phyloP scores from a whole-genome alignment of 257 asterid genomes.

The Lavandula angustifolia region DNA sequence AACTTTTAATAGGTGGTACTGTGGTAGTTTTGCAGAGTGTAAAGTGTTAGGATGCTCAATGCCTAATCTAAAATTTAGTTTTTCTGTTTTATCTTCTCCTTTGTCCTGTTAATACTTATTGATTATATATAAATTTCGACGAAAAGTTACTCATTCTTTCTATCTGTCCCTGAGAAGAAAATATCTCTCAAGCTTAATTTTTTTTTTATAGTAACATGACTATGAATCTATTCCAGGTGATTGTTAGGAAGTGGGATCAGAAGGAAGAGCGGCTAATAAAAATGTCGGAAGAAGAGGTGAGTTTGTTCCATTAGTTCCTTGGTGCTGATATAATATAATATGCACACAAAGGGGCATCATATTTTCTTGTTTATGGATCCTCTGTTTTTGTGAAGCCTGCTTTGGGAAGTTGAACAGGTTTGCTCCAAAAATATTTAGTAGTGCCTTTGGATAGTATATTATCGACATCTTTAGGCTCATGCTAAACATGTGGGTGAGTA shows the following conservation, averaged over 20 bases:
- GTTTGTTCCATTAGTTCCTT: slow-evolving; percentile 27
- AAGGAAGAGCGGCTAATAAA: slow-evolving; percentile 67
- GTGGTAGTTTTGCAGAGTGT: neutral
- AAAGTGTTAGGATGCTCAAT: neutral
- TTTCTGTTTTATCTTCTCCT: neutral
- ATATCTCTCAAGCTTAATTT: slow-evolving; percentile 15
- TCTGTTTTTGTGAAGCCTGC: slow-evolving; percentile 10
- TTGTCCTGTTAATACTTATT: neutral
- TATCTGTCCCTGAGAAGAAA: slow-evolving; percentile 14
- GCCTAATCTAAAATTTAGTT: slow-evolving; percentile 13
- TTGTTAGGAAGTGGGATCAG: slow-evolving; percentile 79
- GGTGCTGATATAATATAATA: slow-evolving; percentile 12
- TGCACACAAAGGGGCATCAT: slow-evolving; percentile 4
- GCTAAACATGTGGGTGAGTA: slow-evolving; percentile 5
- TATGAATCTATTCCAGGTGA: slow-evolving; percentile 52
- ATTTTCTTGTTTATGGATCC: slow-evolving; percentile 14
- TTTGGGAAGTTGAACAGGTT: slow-evolving; percentile 15
- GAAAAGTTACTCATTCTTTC: neutral
- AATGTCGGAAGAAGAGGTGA: slow-evolving; percentile 79
- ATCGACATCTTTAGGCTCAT: slow-evolving; percentile 4
- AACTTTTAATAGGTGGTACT: neutral
- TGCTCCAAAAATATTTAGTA: neutral
- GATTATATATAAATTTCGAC: slow-evolving; percentile 12
- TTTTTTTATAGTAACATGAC: slow-evolving; percentile 20
- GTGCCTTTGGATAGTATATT: slow-evolving; percentile 1